These are phyloP conservation scores for Abrus precatorius DNA, from an alignment of 306 rosid species.

Conservation along the genomic window DNA sequence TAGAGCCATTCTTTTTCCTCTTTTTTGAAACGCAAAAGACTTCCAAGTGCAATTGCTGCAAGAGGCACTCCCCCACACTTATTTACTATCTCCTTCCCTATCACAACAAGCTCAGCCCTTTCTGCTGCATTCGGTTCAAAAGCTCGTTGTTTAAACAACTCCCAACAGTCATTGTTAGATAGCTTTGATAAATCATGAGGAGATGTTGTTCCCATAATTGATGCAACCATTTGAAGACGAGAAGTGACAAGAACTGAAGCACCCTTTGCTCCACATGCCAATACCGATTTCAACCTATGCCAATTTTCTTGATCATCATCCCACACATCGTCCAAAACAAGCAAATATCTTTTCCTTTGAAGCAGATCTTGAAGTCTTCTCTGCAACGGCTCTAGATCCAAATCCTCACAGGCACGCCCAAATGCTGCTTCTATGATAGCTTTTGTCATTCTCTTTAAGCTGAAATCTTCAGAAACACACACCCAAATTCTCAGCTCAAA, in stretches of 20 bases:
- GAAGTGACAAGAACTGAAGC: background rate
- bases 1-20: background rate
- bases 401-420: background rate
- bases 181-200: background rate
- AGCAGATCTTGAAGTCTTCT: background rate
- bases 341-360: background rate
- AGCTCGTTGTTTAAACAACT: background rate
- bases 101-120: background rate
- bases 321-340: constrained; percentile 9
- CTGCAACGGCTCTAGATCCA: background rate
- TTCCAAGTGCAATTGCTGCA: background rate
- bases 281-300: background rate
- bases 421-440: background rate
- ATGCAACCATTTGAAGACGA: background rate
- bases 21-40: background rate
- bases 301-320: background rate
- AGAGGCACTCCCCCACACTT: constrained; percentile 9
- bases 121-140: background rate
- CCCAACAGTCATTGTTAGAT: background rate
- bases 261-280: background rate
- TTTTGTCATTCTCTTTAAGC: background rate
- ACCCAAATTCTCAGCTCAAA: too few relatives aligned
- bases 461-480: background rate
- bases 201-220: background rate
- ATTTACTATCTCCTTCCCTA: background rate